These are phyloP conservation scores for Middelhovenomyces tepae DNA, from an alignment of 805 yeast species.

Conservation along the genomic window DNA sequence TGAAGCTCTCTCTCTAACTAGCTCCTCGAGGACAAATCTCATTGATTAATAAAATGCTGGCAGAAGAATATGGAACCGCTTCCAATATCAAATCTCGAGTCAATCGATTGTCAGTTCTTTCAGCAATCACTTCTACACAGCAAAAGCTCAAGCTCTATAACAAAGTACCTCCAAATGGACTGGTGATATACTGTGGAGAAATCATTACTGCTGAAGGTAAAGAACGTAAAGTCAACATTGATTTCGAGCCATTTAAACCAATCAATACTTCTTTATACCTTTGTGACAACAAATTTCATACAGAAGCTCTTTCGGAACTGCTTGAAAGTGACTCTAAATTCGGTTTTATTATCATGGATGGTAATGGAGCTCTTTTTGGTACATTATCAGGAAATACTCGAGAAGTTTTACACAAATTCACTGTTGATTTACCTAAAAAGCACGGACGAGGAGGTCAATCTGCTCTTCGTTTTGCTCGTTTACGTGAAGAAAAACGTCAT, in stretches of 20 bases:
- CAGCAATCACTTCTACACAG: conserved; percentile 97
- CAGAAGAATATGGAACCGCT: conserved; percentile 98
- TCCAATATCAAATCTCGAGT: conserved; percentile 97
- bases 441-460: conserved; percentile 99
- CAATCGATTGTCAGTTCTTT: conserved; percentile 85
- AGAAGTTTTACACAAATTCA: conserved; percentile 90
- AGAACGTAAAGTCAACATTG: conserved; percentile 92
- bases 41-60: conserved; percentile 77
- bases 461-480: conserved; percentile 96
- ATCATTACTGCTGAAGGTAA: conserved; percentile 95
- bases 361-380: conserved; percentile 97
- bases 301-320: conserved; percentile 90
- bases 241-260: conserved; percentile 98
- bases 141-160: conserved; percentile 88
- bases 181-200: conserved; percentile 97
- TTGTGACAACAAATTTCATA: conserved; percentile 98
- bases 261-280: conserved; percentile 92
- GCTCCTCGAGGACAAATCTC: conserved; percentile 92
- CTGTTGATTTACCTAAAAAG: conserved; percentile 97
- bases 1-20: neutral
- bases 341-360: conserved; percentile 98
- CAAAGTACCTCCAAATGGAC: conserved; percentile 87
- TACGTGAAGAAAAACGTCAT: conserved; percentile 98
- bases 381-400: conserved; percentile 93
- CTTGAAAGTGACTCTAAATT: conserved; percentile 92